Evolutionary conservation across 371 early-diverging fungal species (phyloP).

Genomic region (Rhizomucor pusillus): DNA sequence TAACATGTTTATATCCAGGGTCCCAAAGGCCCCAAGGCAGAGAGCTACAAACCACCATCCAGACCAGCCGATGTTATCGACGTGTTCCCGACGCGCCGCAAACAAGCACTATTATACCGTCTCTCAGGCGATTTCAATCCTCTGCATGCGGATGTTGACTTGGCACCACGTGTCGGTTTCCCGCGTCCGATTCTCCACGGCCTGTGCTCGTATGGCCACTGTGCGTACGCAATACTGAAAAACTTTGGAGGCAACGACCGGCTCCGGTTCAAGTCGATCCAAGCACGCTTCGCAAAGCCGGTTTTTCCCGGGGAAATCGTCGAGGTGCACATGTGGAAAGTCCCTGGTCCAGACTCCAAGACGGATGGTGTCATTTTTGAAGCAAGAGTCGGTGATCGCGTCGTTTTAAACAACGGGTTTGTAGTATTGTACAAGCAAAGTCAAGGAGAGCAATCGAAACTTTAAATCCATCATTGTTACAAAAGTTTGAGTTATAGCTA

Average conservation of each 20-base stretch:
- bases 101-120: slow-evolving; percentile 67
- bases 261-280: slow-evolving; percentile 52
- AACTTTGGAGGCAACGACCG: slow-evolving; percentile 52
- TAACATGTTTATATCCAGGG: slow-evolving; percentile 23
- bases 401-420: slow-evolving; percentile 49
- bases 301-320: slow-evolving; percentile 70
- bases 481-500: too few species aligned
- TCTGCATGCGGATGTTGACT: slow-evolving; percentile 59
- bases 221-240: slow-evolving; percentile 57
- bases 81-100: slow-evolving; percentile 33
- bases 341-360: slow-evolving; percentile 30
- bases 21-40: slow-evolving; percentile 52
- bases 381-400: slow-evolving; percentile 48
- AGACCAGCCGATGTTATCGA: slow-evolving; percentile 55
- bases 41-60: slow-evolving; percentile 34
- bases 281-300: slow-evolving; percentile 66
- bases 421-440: slow-evolving; percentile 33
- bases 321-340: slow-evolving; percentile 65
- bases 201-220: slow-evolving; percentile 63
- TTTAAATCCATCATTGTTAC: too few species aligned
- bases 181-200: slow-evolving; percentile 67
- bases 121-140: slow-evolving; percentile 71
- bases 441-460: background rate
- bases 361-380: slow-evolving; percentile 49
- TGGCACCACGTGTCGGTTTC: slow-evolving; percentile 64